Conservation (phyloP, 148 eudicot species). For the Tetragonia tetragonoides region DNA sequence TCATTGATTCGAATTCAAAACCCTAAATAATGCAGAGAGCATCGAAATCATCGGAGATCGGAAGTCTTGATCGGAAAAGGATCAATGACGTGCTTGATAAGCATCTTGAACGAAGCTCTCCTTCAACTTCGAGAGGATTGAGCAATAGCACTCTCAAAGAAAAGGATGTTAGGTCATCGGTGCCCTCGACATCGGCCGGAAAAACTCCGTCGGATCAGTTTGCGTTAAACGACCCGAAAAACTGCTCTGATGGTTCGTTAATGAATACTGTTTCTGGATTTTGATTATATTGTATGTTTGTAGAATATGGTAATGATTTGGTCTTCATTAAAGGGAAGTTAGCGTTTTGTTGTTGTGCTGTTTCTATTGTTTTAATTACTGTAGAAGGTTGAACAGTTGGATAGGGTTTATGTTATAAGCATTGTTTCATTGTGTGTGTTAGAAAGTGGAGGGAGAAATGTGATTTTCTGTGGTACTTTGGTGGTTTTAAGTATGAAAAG, state of each 20-base stretch:
- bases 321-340: background rate
- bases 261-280: conserved; percentile 8
- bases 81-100: conserved; percentile 71
- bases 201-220: conserved; percentile 38
- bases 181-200: conserved; percentile 49
- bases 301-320: too few relatives aligned
- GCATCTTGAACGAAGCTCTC: conserved; percentile 62
- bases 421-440: too few relatives aligned
- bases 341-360: background rate
- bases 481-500: background rate
- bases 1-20: conserved; percentile 4
- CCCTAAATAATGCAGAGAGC: conserved; percentile 25
- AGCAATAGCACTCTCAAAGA: conserved; percentile 29
- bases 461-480: background rate
- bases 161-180: conserved; percentile 36
- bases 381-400: too few relatives aligned
- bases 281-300: background rate
- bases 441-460: background rate
- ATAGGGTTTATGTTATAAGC: too few relatives aligned
- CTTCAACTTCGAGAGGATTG: conserved; percentile 59
- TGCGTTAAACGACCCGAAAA: conserved; percentile 36
- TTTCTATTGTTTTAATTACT: too few relatives aligned
- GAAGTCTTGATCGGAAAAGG: conserved; percentile 64
- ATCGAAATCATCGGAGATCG: conserved; percentile 49
- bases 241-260: conserved; percentile 61